Percentiles rank a stretch among this genome's conserved stretches.
These are phyloP conservation scores for Podosphaera aphanis DNA, from an alignment of 2,329 filamentous ascomycete species.

Conservation along the genomic window DNA sequence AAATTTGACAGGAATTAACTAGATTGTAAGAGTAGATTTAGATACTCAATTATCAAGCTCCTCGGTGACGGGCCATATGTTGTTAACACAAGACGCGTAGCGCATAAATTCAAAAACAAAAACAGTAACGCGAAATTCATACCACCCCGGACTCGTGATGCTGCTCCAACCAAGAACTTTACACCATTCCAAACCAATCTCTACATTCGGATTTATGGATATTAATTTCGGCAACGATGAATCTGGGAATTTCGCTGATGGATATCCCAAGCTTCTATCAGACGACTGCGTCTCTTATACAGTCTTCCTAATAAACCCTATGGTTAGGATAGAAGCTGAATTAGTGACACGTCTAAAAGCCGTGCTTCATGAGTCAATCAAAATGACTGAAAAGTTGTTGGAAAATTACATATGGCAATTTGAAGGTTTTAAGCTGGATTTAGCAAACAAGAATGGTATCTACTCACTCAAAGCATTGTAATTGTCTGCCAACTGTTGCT, in stretches of 20 bases:
- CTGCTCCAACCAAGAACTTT: too few species aligned
- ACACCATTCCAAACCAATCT: too few species aligned
- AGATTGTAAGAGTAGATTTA: not conserved
- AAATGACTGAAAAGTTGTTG: slow-evolving; percentile 39
- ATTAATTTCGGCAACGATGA: slow-evolving; percentile 20
- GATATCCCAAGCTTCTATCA: slow-evolving; percentile 39
- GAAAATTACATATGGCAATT: slow-evolving; percentile 90
- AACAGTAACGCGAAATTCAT: not conserved
- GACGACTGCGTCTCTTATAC: slow-evolving; percentile 77
- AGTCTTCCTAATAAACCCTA: slow-evolving; percentile 43
- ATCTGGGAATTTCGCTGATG: slow-evolving; percentile 36
- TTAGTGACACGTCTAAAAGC: slow-evolving; percentile 43
- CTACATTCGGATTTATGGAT: too few species aligned
- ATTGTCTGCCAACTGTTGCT: not conserved
- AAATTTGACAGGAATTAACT: slow-evolving; percentile 1
- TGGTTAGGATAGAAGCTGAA: slow-evolving; percentile 27
- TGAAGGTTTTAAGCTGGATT: slow-evolving; percentile 43
- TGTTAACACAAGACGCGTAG: not conserved
- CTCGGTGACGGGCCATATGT: not conserved
- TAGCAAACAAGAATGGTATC: slow-evolving; percentile 33
- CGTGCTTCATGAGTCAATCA: slow-evolving; percentile 43
- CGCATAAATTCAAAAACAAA: not conserved
- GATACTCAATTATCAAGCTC: not conserved
- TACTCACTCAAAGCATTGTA: not conserved
- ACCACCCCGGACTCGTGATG: too few species aligned